Base-by-base conservation (phyloP, 2,329 filamentous ascomycete genomes). In the Fusarium scirpi region DNA sequence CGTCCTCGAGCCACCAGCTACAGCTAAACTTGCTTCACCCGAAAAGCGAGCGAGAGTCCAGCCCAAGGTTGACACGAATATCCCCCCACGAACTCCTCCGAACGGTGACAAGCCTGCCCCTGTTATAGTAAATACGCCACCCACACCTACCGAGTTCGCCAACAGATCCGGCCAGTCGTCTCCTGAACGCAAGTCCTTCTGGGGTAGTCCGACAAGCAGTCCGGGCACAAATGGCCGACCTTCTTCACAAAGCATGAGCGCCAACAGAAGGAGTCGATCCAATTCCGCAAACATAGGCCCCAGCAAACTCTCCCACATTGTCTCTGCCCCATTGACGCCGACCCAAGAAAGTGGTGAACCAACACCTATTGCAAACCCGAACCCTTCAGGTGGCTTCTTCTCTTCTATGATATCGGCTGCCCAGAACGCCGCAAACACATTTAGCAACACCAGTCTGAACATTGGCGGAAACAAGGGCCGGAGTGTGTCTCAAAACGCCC, bases 401-500 rank as follows among this genome's bases (percentile, higher is more conserved):
- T 97, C 94, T 7, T 94, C 93, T 27, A 92, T 99, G 77, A 89
- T 99, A 70, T 95, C 94, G 43, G 95, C 92, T 47, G 96, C 96
- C 20, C 95, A 98, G 80, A 98, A 92, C 86, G 95, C 95, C 45
- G 94, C 94, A 16, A 94, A 84, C 70, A 90, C 89, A 20, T 79
- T 94, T 7, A 93, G 87, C 72, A 93, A 90, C 77, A 87, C 86
- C 6, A 84, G 85, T 30, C 84, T 89, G 55, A 81, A 84, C 10
- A 86, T 87, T n/a, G 82, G 82, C n/a, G 78, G 74, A 34, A 82
- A 80, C 59, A 81, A 78, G 78, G 80, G 58, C 76, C 78, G 66
- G 69, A 69, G 49, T 60, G 65, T 71, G 12, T 70, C 72, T 32
- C 63, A 71, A 18, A 70, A 69, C 34, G 41, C 60, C 20, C 79